A percentile compares a stretch with the other conserved stretches of the same genome.
Conservation (phyloP, 345 rosid species). For the Gossypium sturtianum region DNA sequence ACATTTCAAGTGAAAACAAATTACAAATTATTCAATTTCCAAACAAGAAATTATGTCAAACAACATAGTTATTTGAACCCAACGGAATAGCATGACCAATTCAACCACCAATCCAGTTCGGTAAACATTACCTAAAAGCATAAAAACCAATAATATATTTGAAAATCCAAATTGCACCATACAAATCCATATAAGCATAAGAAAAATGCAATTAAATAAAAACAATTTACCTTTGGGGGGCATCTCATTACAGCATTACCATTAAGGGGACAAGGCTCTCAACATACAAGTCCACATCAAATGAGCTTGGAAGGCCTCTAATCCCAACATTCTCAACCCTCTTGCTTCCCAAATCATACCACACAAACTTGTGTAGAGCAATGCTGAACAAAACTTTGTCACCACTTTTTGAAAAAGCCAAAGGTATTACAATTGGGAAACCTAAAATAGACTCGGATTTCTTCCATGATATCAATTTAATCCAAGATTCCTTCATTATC, state of each 20-base stretch:
- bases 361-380: background rate
- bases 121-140: background rate
- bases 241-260: too few relatives aligned
- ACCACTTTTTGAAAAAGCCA: background rate
- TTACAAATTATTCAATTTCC: too few relatives aligned
- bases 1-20: too few relatives aligned
- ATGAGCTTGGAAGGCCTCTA: background rate
- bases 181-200: too few relatives aligned
- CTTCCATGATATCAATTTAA: background rate
- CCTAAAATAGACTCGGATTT: background rate
- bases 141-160: background rate
- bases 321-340: background rate
- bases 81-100: too few relatives aligned
- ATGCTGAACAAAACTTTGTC: background rate
- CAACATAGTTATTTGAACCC: too few relatives aligned
- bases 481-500: slow-evolving; percentile 9
- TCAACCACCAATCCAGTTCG: too few relatives aligned
- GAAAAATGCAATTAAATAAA: background rate
- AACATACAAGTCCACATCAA: too few relatives aligned
- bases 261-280: too few relatives aligned
- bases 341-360: background rate
- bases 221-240: too few relatives aligned
- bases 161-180: background rate
- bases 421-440: background rate
- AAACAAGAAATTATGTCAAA: too few relatives aligned